Evolutionary conservation across 2,329 filamentous ascomycete species (phyloP).

Genomic region (Plenodomus tracheiphilus): DNA sequence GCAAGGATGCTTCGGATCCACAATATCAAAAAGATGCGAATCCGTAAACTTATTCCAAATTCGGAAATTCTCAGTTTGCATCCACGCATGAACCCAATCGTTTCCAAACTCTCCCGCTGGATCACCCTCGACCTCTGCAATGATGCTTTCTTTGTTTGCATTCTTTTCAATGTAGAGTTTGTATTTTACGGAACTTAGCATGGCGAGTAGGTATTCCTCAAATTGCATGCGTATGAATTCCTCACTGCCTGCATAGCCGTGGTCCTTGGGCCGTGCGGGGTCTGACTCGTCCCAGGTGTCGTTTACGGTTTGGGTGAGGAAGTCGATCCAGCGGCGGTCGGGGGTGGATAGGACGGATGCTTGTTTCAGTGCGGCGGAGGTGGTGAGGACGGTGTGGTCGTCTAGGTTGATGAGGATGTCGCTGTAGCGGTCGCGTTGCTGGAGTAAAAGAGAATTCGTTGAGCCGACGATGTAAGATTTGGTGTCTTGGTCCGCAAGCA

Average conservation of each 20-base stretch:
- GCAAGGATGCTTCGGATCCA: constrained; percentile 90
- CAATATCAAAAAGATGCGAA: constrained; percentile 88
- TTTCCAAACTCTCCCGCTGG: constrained; percentile 80
- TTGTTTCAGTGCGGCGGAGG: constrained; percentile 73
- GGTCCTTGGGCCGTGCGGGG: constrained; percentile 85
- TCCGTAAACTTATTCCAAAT: constrained; percentile 78
- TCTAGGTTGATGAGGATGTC: constrained; percentile 97
- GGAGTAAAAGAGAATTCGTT: constrained; percentile 89
- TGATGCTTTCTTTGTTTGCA: constrained; percentile 60
- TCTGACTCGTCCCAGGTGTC: constrained; percentile 96
- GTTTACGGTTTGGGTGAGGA: constrained; percentile 87
- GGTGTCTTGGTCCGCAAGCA: constrained; percentile 89
- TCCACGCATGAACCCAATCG: constrained; percentile 89
- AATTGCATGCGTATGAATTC: constrained; percentile 98
- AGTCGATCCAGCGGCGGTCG: constrained; percentile 95
- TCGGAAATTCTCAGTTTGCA: constrained; percentile 83
- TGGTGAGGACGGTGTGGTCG: constrained; percentile 81
- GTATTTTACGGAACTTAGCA: constrained; percentile 89
- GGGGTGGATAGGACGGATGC: constrained; percentile 80
- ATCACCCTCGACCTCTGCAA: constrained; percentile 73
- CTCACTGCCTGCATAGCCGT: constrained; percentile 93
- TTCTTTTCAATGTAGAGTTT: constrained; percentile 58
- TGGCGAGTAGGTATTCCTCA: constrained; percentile 89
- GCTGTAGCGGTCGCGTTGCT: constrained; percentile 94
- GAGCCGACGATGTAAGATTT: constrained; percentile 98